Conservation (phyloP, 306 rosid genomes). For the Parietaria judaica region DNA sequence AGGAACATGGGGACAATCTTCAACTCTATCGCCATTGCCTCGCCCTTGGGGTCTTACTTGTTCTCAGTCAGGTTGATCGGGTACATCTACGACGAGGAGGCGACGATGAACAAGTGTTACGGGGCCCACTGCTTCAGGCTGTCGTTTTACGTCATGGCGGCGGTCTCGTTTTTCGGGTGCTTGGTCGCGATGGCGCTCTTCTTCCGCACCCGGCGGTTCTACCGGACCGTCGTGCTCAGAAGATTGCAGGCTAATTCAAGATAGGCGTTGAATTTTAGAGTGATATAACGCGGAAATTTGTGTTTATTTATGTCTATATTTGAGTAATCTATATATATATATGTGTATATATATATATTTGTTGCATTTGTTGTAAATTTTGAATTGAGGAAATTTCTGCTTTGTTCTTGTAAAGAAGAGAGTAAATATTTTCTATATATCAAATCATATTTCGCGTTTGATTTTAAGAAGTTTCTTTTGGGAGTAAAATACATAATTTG, state of each 20-base stretch:
- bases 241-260: constrained; percentile 31
- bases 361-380: no score
- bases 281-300: no score
- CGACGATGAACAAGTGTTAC: constrained; percentile 34
- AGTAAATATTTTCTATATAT: no score
- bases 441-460: no score
- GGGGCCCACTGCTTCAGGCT: constrained; percentile 66
- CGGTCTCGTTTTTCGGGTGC: constrained; percentile 47
- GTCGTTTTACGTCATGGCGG: constrained; percentile 67
- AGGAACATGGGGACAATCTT: constrained; percentile 82
- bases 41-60: constrained; percentile 78
- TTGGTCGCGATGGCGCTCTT: constrained; percentile 49
- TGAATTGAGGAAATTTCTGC: no score
- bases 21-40: constrained; percentile 69
- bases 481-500: no score
- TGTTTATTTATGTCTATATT: no score
- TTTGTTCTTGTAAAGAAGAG: no score
- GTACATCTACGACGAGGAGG: constrained; percentile 59
- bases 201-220: constrained; percentile 59
- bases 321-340: no score
- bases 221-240: constrained; percentile 35
- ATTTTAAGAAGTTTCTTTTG: no score
- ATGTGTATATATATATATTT: no score
- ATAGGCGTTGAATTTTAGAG: neutral
- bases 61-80: constrained; percentile 79